A percentile compares a stretch with the other conserved stretches of the same genome.
These are phyloP conservation scores for Phylloporus arenicola DNA, from an alignment of 768 basidiomycete species.

Conservation along the genomic window DNA sequence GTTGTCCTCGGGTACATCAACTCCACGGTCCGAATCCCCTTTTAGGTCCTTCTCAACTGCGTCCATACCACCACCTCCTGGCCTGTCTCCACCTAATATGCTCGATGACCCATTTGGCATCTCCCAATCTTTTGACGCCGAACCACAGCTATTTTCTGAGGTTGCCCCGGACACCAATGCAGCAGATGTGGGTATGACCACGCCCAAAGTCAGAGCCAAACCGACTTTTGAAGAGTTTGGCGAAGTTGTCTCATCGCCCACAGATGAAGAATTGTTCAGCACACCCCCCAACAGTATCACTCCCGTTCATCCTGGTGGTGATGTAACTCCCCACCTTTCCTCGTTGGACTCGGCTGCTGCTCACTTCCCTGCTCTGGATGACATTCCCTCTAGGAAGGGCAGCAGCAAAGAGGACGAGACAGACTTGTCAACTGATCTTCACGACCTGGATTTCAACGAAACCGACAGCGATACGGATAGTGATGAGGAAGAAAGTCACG, in stretches of 20 bases:
- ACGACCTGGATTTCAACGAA: constrained; percentile 55
- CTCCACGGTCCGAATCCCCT: constrained; percentile 53
- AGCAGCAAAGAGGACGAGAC: constrained; percentile 39
- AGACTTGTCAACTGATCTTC: constrained; percentile 47
- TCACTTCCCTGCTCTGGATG: constrained; percentile 38
- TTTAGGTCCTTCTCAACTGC: constrained; percentile 47
- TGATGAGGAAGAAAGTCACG: constrained; percentile 36
- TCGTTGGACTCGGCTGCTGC: constrained; percentile 25
- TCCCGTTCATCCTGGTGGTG: constrained; percentile 13
- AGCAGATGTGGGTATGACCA: constrained; percentile 16
- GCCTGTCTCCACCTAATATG: constrained; percentile 6
- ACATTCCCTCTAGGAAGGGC: constrained; percentile 17
- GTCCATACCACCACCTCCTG: constrained; percentile 32
- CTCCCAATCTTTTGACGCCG: constrained; percentile 23
- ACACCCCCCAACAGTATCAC: constrained; percentile 51
- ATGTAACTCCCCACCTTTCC: constrained; percentile 11
- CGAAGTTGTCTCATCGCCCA: constrained; percentile 26
- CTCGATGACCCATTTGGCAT: constrained; percentile 54
- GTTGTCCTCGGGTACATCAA: constrained; percentile 37
- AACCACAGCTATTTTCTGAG: constrained; percentile 10
- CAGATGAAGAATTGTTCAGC: constrained; percentile 50
- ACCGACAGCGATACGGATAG: constrained; percentile 53
- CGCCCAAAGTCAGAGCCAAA: constrained; percentile 18
- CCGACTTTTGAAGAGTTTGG: constrained; percentile 10
- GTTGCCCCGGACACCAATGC: constrained; percentile 18